A percentile compares a stretch with the other conserved stretches of the same genome.
These are phyloP conservation scores for Alternaria gaisen DNA, from an alignment of 2,329 filamentous ascomycete species.

Conservation along the genomic window DNA sequence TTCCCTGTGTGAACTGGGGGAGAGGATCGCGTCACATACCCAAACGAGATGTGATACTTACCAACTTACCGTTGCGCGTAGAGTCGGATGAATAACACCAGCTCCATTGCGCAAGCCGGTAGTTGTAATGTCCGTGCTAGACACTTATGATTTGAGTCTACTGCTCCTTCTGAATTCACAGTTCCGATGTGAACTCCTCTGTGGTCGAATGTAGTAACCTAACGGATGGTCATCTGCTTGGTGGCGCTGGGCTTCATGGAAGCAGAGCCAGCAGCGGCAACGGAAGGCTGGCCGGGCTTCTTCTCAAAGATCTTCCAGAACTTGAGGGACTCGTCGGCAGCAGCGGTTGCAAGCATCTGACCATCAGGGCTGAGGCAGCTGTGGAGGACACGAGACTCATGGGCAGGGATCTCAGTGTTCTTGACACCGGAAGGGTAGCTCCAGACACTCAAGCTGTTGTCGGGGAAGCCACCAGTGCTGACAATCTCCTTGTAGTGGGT, in stretches of 20 bases:
- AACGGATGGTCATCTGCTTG: constrained; percentile 84
- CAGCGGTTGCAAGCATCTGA: constrained; percentile 95
- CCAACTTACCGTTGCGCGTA: constrained; percentile 55
- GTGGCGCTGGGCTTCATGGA: constrained; percentile 81
- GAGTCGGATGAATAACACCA: constrained; percentile 42
- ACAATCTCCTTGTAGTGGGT: constrained; percentile 98
- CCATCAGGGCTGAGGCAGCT: constrained; percentile 96
- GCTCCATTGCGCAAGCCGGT: constrained; percentile 52
- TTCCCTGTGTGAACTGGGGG: constrained; percentile 9
- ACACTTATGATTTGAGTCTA: constrained; percentile 25
- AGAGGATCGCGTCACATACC: constrained; percentile 51
- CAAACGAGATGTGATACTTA: constrained; percentile 54
- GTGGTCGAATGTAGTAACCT: constrained; percentile 18
- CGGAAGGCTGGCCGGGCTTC: constrained; percentile 79
- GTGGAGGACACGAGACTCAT: constrained; percentile 96
- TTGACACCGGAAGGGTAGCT: constrained; percentile 97
- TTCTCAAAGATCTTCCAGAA: constrained; percentile 99
- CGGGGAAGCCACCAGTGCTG: constrained; percentile 96
- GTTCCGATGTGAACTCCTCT: neutral
- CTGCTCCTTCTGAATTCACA: constrained; percentile 16
- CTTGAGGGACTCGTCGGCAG: constrained; percentile 96
- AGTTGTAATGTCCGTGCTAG: constrained; percentile 25
- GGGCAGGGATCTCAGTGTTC: constrained; percentile 96
- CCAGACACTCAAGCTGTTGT: constrained; percentile 99
- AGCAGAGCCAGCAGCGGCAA: constrained; percentile 71